Evolutionary conservation across 805 yeast species (phyloP).

Genomic region (Yarrowia sp.): DNA sequence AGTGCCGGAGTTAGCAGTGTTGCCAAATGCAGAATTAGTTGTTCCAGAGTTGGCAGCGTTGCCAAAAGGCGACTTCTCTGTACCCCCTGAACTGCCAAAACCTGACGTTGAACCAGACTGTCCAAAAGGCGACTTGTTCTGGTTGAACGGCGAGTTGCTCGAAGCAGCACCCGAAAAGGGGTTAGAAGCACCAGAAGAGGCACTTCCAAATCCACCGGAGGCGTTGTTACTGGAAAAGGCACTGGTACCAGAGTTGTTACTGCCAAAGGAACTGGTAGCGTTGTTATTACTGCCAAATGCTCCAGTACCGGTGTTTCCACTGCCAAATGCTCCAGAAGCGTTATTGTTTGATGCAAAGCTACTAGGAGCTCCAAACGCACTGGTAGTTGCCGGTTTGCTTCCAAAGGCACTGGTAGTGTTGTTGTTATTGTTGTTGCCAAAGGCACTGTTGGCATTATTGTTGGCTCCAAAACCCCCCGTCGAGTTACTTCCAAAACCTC

Average conservation of each 20-base stretch:
- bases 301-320: no score
- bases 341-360: constrained; percentile 4
- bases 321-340: no score
- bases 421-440: neutral
- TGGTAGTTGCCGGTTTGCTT: neutral
- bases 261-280: constrained; percentile 10
- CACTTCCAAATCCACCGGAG: neutral
- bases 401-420: neutral
- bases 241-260: no score
- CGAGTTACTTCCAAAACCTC: neutral
- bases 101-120: neutral
- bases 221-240: constrained; percentile 23
- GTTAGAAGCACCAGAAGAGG: neutral
- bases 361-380: neutral
- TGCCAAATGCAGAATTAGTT: neutral
- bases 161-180: neutral
- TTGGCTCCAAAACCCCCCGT: no score
- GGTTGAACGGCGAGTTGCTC: neutral
- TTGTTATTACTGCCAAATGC: neutral
- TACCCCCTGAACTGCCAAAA: neutral
- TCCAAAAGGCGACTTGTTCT: constrained; percentile 1
- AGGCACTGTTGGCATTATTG: neutral
- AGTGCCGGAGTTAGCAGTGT: neutral
- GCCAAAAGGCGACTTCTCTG: neutral
- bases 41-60: neutral